Evolutionary conservation across 2,329 filamentous ascomycete species (phyloP), one percentile per base, ranked within the genome.

Genomic region (Neofusicoccum umdonicola): DNA sequence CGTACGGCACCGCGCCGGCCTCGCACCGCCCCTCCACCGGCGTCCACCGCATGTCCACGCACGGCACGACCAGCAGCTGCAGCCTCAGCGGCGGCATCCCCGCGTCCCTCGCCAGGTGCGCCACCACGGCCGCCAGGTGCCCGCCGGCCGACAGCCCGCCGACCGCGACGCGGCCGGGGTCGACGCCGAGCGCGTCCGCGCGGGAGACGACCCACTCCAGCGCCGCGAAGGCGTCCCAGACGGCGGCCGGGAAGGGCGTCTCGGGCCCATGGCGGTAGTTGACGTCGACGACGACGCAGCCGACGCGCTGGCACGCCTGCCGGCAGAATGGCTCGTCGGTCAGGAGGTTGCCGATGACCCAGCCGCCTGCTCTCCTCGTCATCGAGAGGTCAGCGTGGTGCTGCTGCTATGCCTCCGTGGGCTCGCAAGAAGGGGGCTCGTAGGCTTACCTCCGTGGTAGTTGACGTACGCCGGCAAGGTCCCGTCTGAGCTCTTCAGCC

Each of bases 211-310:
- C 69, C 72, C 75, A 79, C 64, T 71, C 68, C 0, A 78, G 47
- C 3, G 73, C 73, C 47, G 72, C 70, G 15, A 76, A 66, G 1
- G 69, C 67, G 52, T 79, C 77, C 35, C 77, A 69, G 0, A 76
- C 66, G 27, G 76, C 74, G 11, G 71, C 69, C 12, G 77, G 77
- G 66, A 74, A 79, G 13, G 71, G 71, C 44, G 73, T 69, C 64
- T 79, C 76, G 3, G 77, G 77, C 7, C 74, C 76, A 1, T 77
- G 70, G 19, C 76, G 71, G 62, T 79, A 79, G 62, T 73, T 72
- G 31, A 78, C 69, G 27, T 72, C 71, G 57, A 78, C 64, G 4
- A 78, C 74, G 6, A 54, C 19, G 50, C 19, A 19, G 35, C 50
- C 50, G 35, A 54, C 27, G 31, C 19, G 7, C 27, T 35, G 35